Evolutionary conservation across 495 filamentous ascomycete genomes (phyloP), one percentile per base, ranked within the genome.

Genomic region (Podospora australis): DNA sequence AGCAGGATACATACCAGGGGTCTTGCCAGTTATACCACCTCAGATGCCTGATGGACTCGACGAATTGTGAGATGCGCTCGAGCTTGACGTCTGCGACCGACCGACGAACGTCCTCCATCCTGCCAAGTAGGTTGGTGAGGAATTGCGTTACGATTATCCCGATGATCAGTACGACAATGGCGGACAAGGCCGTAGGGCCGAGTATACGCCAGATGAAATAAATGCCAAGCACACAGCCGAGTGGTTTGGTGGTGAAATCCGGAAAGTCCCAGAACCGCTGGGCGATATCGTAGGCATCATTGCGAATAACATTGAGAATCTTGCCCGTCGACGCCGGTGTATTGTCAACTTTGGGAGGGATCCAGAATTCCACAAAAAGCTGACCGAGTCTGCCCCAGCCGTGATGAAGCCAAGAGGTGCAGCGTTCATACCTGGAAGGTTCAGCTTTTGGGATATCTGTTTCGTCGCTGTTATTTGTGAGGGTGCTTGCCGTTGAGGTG

Each of bases 21-120:
- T 79, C 73, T 64, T 94, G 86, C 88, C 88, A 94, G 25, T 82
- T 86, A 58, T 94, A 90, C 82, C 85, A 94, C 10, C 88, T 78
- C 17, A 94, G 71, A 56, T 90, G 87, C n/a, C 88, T 79, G 29
- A 91, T 88, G 2, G 84, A 79, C 59, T 89, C 86, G 36, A 91
- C 82, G 48, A 89, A 87, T 61, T 94, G 86, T 16, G 83, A 81
- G 9, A 81, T 83, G 6, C 80, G 78, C 57, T 90, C 83, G 8
- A 90, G 74, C 51, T 86, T 82, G 13, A 59, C 61, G 64, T 94
- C 88, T 1, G 87, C 87, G 2, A 81, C 80, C 0, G 68, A 59
- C 59, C 87, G 73, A 10, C 84, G 84, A 2, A 69, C 70, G 44
- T 70, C 71, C 58, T 90, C 87, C 61, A 81, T 78, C 24, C 66